Conservation (phyloP, 129 eudicot genomes). For the Arctium lappa region DNA sequence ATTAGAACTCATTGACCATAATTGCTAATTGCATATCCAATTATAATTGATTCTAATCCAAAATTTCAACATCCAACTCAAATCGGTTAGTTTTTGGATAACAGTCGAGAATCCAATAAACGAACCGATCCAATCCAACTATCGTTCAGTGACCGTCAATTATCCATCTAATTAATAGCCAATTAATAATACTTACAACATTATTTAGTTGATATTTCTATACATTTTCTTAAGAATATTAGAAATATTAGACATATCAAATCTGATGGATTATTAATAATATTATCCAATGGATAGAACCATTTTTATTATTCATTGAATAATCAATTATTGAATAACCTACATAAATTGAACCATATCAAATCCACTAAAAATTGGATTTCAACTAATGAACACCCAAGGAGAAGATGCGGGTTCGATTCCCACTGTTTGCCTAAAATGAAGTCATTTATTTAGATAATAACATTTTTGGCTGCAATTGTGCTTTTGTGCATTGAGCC, state of each 20-base stretch:
- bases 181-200: too few relatives aligned
- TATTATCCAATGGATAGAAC: background rate
- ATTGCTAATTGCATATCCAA: too few relatives aligned
- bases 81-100: background rate
- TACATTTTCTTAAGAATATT: background rate
- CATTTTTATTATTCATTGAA: too few relatives aligned
- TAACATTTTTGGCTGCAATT: too few relatives aligned
- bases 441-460: too few relatives aligned
- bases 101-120: background rate
- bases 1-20: background rate
- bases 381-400: too few relatives aligned
- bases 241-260: background rate
- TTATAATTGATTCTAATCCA: too few relatives aligned
- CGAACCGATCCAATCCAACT: background rate
- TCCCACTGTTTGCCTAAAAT: too few relatives aligned
- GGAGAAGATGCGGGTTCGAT: too few relatives aligned
- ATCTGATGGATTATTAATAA: too few relatives aligned
- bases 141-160: background rate
- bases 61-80: background rate
- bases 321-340: too few relatives aligned
- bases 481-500: too few relatives aligned
- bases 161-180: background rate
- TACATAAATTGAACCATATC: background rate
- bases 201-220: background rate
- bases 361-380: background rate